Conservation (phyloP, 2,329 filamentous ascomycete species). For the Alternaria conjuncta region DNA sequence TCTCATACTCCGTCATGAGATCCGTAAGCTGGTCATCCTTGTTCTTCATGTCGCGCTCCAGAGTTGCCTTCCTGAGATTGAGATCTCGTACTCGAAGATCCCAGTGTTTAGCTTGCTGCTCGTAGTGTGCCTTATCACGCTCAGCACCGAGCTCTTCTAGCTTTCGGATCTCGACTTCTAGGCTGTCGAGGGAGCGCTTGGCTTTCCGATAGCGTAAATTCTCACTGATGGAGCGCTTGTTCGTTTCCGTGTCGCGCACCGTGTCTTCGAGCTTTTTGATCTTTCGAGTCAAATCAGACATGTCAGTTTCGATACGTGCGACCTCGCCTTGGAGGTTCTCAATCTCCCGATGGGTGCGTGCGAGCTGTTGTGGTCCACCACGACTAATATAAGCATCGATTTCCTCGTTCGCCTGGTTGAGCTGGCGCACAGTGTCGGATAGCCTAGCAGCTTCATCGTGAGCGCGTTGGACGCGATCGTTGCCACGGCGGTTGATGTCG, state of each 20-base stretch:
- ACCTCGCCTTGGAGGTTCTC: conserved; percentile 71
- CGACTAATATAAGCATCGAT: conserved; percentile 81
- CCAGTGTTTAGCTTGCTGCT: conserved; percentile 70
- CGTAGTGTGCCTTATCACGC: conserved; percentile 79
- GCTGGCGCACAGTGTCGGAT: conserved; percentile 75
- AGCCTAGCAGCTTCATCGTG: conserved; percentile 74
- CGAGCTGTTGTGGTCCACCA: conserved; percentile 75
- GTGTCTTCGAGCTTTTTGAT: conserved; percentile 81
- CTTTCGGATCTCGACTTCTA: conserved; percentile 73
- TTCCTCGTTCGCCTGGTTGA: conserved; percentile 75
- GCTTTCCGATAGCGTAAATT: conserved; percentile 87
- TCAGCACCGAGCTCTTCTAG: conserved; percentile 81
- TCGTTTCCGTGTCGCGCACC: conserved; percentile 78
- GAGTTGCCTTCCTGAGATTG: conserved; percentile 73
- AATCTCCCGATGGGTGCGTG: conserved; percentile 72
- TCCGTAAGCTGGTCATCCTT: conserved; percentile 81
- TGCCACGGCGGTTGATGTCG: conserved; percentile 74
- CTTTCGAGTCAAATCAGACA: conserved; percentile 68
- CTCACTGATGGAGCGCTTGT: conserved; percentile 84
- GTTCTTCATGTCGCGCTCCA: conserved; percentile 79
- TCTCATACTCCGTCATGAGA: conserved; percentile 79
- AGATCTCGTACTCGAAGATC: conserved; percentile 71
- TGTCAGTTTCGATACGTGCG: conserved; percentile 69
- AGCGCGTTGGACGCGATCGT: conserved; percentile 73
- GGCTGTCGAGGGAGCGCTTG: conserved; percentile 68